Evolutionary conservation across 371 early-diverging fungal genomes (phyloP).

Genomic region (Smittium mucronatum): DNA sequence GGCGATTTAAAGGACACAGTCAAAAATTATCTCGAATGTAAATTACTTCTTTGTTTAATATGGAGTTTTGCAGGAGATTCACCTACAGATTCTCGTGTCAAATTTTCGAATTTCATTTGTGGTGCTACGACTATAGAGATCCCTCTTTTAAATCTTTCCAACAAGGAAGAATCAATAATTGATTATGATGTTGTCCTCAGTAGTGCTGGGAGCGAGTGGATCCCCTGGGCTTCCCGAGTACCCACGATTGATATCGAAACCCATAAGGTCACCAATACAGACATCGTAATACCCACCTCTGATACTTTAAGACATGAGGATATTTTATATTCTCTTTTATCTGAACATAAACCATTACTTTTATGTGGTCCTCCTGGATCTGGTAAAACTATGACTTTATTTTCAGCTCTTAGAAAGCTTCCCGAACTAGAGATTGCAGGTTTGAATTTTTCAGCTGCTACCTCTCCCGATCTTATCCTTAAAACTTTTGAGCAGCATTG

Average conservation of each 20-base stretch:
- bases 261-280: slow-evolving; percentile 81
- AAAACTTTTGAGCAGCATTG: slow-evolving; percentile 96
- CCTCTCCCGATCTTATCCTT: slow-evolving; percentile 88
- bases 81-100: slow-evolving; percentile 54
- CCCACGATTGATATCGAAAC: slow-evolving; percentile 93
- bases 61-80: slow-evolving; percentile 96
- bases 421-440: slow-evolving; percentile 94
- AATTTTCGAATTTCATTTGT: slow-evolving; percentile 72
- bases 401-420: slow-evolving; percentile 86
- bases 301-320: slow-evolving; percentile 97
- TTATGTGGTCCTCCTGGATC: slow-evolving; percentile 98
- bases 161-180: slow-evolving; percentile 43
- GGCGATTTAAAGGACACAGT: slow-evolving; percentile 66
- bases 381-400: slow-evolving; percentile 97
- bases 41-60: slow-evolving; percentile 65
- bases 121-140: slow-evolving; percentile 67
- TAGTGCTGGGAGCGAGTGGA: slow-evolving; percentile 66
- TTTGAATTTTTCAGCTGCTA: slow-evolving; percentile 96
- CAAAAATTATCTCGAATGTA: slow-evolving; percentile 66
- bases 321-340: slow-evolving; percentile 85
- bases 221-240: slow-evolving; percentile 78
- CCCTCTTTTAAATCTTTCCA: slow-evolving; percentile 41
- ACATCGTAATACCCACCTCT: slow-evolving; percentile 93
- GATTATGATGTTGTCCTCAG: slow-evolving; percentile 80
- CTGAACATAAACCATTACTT: slow-evolving; percentile 85